phyloP scores from a whole-genome alignment of 2,329 filamentous ascomycete species.

The Fusarium bactridioides region DNA sequence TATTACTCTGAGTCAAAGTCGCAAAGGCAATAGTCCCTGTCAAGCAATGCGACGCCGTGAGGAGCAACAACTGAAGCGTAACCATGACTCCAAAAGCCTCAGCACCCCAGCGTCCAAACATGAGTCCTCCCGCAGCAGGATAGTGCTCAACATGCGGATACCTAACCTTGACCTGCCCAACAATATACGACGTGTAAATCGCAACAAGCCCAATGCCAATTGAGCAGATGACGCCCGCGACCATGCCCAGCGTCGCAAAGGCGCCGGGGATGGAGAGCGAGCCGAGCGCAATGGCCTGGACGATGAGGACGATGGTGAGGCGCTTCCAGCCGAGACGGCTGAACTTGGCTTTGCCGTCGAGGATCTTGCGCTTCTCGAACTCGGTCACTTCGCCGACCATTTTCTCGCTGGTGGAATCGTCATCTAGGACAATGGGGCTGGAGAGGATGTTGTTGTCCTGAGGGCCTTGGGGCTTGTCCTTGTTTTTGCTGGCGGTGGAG shows the following conservation, averaged over 20 bases:
- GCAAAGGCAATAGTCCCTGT: slow-evolving; percentile 72
- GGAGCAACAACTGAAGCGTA: slow-evolving; percentile 68
- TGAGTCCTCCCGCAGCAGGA: slow-evolving; percentile 67
- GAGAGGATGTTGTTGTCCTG: slow-evolving; percentile 22
- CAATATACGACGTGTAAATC: slow-evolving; percentile 52
- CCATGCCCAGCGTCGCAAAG: slow-evolving; percentile 39
- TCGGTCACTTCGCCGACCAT: slow-evolving; percentile 38
- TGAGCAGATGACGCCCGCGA: slow-evolving; percentile 49
- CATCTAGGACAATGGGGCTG: background rate
- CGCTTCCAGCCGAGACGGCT: slow-evolving; percentile 39
- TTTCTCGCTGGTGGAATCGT: slow-evolving; percentile 33
- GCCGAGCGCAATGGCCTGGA: slow-evolving; percentile 37
- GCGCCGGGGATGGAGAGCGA: slow-evolving; percentile 37
- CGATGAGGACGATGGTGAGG: slow-evolving; percentile 39
- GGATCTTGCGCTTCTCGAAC: slow-evolving; percentile 38
- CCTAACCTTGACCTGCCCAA: slow-evolving; percentile 52
- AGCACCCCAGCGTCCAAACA: slow-evolving; percentile 64
- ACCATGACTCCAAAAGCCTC: slow-evolving; percentile 66
- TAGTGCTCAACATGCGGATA: slow-evolving; percentile 66
- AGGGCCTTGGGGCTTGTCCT: slow-evolving; percentile 1
- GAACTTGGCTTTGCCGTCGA: slow-evolving; percentile 36
- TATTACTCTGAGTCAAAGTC: slow-evolving; percentile 62
- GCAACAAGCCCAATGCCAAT: slow-evolving; percentile 49
- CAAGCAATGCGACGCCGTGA: slow-evolving; percentile 72
- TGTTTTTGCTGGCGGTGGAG: slow-evolving; percentile 21